Evolutionary conservation across 257 asterid species (phyloP).

Genomic region (Paulownia fortunei): DNA sequence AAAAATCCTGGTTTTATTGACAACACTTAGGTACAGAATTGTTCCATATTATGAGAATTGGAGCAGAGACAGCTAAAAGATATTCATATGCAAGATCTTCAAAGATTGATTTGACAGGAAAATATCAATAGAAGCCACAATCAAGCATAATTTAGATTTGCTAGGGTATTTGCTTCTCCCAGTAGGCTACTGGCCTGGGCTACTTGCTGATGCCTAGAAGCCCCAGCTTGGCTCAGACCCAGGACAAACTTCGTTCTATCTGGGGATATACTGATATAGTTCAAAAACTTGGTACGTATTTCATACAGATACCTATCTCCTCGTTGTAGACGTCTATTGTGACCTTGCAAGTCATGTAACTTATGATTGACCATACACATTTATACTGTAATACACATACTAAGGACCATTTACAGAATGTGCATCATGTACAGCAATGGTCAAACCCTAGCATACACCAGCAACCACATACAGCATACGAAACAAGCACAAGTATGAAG

Average conservation of each 20-base stretch:
- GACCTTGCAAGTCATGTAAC: neutral
- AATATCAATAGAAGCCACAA: neutral
- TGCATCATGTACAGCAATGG: neutral
- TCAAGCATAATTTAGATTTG: neutral
- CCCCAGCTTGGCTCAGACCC: no score
- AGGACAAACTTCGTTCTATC: no score
- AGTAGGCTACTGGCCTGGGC: no score
- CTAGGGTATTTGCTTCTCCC: neutral
- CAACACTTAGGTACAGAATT: neutral
- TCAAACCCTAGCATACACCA: neutral
- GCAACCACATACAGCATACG: neutral
- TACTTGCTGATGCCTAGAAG: no score
- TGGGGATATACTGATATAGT: no score
- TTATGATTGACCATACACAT: neutral
- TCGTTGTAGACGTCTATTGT: neutral
- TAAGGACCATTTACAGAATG: no score
- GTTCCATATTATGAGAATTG: neutral
- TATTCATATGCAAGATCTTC: neutral
- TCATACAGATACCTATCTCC: neutral
- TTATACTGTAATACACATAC: no score
- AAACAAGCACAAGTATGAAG: neutral
- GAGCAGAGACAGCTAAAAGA: neutral
- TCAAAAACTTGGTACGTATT: no score
- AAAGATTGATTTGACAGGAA: slow-evolving; percentile 1
- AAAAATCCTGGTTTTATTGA: slow-evolving; percentile 13